Conservation (phyloP, 306 rosid genomes). For the Cicer pinnatifidum region DNA sequence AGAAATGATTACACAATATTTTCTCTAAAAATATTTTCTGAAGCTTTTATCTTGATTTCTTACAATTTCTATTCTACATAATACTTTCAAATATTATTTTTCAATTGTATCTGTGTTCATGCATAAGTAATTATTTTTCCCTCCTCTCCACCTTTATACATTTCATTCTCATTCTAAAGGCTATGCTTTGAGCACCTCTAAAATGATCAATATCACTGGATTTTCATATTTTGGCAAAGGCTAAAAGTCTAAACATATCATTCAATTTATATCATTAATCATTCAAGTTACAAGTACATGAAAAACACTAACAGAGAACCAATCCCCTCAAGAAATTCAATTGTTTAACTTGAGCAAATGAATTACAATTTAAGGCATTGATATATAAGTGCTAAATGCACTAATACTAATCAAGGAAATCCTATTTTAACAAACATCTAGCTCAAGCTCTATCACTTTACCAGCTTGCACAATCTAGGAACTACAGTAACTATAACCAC, state of each 20-base stretch:
- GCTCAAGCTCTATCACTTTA: slow-evolving; percentile 2
- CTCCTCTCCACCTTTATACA: neutral
- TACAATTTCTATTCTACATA: neutral
- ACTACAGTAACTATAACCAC: neutral
- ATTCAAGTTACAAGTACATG: slow-evolving; percentile 6
- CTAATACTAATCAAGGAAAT: neutral
- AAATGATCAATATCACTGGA: neutral
- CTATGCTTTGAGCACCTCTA: neutral
- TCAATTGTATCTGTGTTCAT: slow-evolving; percentile 16
- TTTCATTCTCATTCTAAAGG: slow-evolving; percentile 17
- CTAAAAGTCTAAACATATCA: neutral
- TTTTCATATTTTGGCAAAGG: slow-evolving; percentile 9
- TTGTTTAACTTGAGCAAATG: neutral
- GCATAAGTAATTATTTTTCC: slow-evolving; percentile 15
- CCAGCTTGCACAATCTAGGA: neutral
- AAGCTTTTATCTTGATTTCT: neutral
- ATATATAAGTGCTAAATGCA: neutral
- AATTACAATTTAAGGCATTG: slow-evolving; percentile 5
- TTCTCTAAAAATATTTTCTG: neutral
- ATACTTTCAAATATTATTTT: slow-evolving; percentile 11
- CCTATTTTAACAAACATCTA: neutral
- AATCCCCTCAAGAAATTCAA: neutral
- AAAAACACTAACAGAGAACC: neutral
- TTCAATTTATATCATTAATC: neutral
- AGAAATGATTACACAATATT: neutral